Evolutionary conservation across 2,329 filamentous ascomycete species (phyloP).

Genomic region (Neocatenulostroma microsporum): DNA sequence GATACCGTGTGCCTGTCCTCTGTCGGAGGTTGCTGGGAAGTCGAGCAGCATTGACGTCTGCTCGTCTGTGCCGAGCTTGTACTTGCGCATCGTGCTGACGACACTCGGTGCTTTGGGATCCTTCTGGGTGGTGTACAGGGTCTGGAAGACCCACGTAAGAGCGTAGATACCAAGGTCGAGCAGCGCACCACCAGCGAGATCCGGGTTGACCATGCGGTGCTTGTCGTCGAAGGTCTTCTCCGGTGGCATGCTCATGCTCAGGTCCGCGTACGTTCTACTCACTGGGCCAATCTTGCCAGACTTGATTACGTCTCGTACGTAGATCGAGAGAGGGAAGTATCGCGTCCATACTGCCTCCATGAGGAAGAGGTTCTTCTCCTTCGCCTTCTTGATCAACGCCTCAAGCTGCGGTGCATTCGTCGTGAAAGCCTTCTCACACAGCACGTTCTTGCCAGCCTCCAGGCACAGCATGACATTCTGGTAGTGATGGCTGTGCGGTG

Average conservation of each 20-base stretch:
- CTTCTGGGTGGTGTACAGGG: slow-evolving; percentile 69
- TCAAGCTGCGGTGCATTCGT: slow-evolving; percentile 71
- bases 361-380: slow-evolving; percentile 61
- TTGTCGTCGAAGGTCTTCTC: slow-evolving; percentile 53
- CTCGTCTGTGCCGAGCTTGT: slow-evolving; percentile 68
- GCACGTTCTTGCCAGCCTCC: slow-evolving; percentile 74
- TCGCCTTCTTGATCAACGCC: slow-evolving; percentile 63
- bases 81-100: slow-evolving; percentile 61
- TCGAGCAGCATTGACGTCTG: slow-evolving; percentile 67
- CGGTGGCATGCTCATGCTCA: slow-evolving; percentile 52
- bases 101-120: slow-evolving; percentile 62
- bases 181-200: slow-evolving; percentile 73
- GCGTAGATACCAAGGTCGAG: slow-evolving; percentile 85
- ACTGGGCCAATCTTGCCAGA: slow-evolving; percentile 49
- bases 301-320: slow-evolving; percentile 59
- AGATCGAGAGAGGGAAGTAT: slow-evolving; percentile 76
- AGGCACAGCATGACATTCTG: slow-evolving; percentile 82
- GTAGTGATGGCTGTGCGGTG: slow-evolving; percentile 88
- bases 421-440: slow-evolving; percentile 87
- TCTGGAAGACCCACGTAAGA: slow-evolving; percentile 85
- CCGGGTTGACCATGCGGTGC: slow-evolving; percentile 73
- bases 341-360: slow-evolving; percentile 57
- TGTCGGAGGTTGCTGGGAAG: slow-evolving; percentile 55
- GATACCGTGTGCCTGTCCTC: slow-evolving; percentile 59
- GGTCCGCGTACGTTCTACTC: slow-evolving; percentile 50